phyloP scores from a whole-genome alignment of 2,329 filamentous ascomycete species.

The Ramularia endophylla region DNA sequence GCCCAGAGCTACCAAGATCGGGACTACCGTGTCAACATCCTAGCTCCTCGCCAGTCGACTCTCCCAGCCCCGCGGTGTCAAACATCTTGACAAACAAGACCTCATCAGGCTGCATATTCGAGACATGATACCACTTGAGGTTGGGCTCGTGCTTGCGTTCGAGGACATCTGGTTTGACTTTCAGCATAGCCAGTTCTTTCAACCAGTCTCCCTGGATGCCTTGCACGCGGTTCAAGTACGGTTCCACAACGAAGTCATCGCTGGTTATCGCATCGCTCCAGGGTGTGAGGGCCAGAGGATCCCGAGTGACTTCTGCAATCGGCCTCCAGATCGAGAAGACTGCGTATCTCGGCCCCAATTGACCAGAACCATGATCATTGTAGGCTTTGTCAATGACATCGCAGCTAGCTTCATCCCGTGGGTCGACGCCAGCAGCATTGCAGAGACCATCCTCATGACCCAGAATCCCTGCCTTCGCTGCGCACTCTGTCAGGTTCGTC shows the following conservation, averaged over 20 bases:
- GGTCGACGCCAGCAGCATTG: background rate
- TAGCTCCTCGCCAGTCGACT: background rate
- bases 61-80: conserved; percentile 4
- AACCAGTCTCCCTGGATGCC: conserved; percentile 4
- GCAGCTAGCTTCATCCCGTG: background rate
- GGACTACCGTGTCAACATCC: conserved; percentile 7
- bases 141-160: background rate
- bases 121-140: conserved; percentile 6
- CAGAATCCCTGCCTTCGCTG: background rate
- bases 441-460: conserved; percentile 3
- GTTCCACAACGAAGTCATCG: conserved; percentile 1
- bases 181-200: conserved; percentile 3
- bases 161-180: conserved; percentile 4
- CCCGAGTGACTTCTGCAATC: conserved; percentile 4
- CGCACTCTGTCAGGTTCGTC: background rate
- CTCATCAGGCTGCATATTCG: conserved; percentile 8
- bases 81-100: conserved; percentile 10
- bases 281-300: conserved; percentile 4
- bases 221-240: conserved; percentile 3
- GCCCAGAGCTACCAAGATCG: conserved; percentile 4
- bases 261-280: background rate
- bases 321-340: conserved; percentile 8
- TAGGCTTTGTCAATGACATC: conserved; percentile 2
- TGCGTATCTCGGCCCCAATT: conserved; percentile 7
- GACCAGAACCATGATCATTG: conserved; percentile 3